Percentiles rank a stretch among this genome's conserved stretches.
Conservation (phyloP, 2,329 filamentous ascomycete species). For the Biscogniauxia marginata region DNA sequence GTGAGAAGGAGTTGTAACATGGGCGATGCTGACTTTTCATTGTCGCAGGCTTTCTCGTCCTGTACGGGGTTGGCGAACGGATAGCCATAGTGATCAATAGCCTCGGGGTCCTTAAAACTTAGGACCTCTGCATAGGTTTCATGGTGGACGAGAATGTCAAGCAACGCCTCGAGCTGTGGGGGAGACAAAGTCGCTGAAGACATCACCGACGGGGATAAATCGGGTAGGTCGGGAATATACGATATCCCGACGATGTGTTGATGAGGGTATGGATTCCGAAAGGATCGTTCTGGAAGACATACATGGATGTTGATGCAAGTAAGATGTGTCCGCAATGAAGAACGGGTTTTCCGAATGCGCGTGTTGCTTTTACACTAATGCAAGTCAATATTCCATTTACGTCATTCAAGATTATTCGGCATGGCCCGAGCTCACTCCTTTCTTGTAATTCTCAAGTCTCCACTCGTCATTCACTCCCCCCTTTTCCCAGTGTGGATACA, state of each 20-base stretch:
- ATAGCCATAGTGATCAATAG: conserved; percentile 66
- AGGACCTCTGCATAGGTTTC: conserved; percentile 68
- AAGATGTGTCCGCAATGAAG: too few relatives aligned
- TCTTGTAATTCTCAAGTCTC: not conserved
- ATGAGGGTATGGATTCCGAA: too few relatives aligned
- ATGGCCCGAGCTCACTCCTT: not conserved
- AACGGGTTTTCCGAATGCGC: too few relatives aligned
- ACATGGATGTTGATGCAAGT: too few relatives aligned
- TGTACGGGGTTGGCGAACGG: conserved; percentile 52
- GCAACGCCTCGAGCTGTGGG: conserved; percentile 50
- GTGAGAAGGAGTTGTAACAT: conserved; percentile 67
- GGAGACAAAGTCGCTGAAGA: conserved; percentile 24
- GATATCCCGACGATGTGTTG: too few relatives aligned
- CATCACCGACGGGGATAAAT: conserved; percentile 2
- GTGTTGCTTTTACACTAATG: not conserved
- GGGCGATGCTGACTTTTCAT: conserved; percentile 52
- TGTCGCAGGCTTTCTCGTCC: conserved; percentile 24
- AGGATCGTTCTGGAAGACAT: too few relatives aligned
- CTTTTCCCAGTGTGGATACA: not conserved
- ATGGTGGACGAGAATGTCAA: conserved; percentile 59
- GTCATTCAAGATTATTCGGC: not conserved
- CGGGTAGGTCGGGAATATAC: not conserved
- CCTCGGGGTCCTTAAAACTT: conserved; percentile 63
- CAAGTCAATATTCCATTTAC: not conserved
- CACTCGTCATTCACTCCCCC: not conserved